A percentile compares a stretch with the other conserved stretches of the same genome.
These are phyloP conservation scores for Cicer chorassanicum DNA, from an alignment of 306 rosid species.

Conservation along the genomic window DNA sequence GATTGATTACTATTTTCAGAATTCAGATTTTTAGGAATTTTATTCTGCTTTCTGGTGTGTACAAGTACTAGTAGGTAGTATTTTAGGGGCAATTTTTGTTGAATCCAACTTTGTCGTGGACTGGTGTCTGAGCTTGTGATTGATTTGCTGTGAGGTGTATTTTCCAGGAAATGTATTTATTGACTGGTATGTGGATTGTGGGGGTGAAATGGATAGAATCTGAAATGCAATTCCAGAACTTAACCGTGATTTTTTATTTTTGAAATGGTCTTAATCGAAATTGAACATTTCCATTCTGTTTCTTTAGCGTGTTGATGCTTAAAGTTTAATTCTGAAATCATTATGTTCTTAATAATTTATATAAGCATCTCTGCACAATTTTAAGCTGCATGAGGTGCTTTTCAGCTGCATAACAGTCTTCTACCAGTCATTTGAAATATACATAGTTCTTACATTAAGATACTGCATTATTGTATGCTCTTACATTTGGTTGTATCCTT, in stretches of 20 bases:
- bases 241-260: neutral
- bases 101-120: slow-evolving; percentile 4
- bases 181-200: slow-evolving; percentile 26
- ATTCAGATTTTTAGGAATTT: slow-evolving; percentile 26
- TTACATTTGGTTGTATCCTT: neutral
- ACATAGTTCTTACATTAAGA: neutral
- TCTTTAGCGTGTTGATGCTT: neutral
- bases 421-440: slow-evolving; percentile 9
- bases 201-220: slow-evolving; percentile 9
- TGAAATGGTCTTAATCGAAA: neutral
- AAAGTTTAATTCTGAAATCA: slow-evolving; percentile 12
- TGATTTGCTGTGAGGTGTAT: slow-evolving; percentile 35
- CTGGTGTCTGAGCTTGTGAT: slow-evolving; percentile 34
- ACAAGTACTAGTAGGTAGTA: slow-evolving; percentile 4
- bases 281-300: slow-evolving; percentile 23
- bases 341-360: neutral
- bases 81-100: slow-evolving; percentile 25
- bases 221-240: slow-evolving; percentile 25
- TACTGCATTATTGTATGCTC: slow-evolving; percentile 1
- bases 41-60: slow-evolving; percentile 14
- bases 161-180: slow-evolving; percentile 24
- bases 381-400: slow-evolving; percentile 25
- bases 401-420: neutral
- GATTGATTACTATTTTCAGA: slow-evolving; percentile 38
- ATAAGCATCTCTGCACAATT: slow-evolving; percentile 6